Evolutionary conservation across 2,329 filamentous ascomycete genomes (phyloP).

Genomic region (Coleophoma crateriformis): DNA sequence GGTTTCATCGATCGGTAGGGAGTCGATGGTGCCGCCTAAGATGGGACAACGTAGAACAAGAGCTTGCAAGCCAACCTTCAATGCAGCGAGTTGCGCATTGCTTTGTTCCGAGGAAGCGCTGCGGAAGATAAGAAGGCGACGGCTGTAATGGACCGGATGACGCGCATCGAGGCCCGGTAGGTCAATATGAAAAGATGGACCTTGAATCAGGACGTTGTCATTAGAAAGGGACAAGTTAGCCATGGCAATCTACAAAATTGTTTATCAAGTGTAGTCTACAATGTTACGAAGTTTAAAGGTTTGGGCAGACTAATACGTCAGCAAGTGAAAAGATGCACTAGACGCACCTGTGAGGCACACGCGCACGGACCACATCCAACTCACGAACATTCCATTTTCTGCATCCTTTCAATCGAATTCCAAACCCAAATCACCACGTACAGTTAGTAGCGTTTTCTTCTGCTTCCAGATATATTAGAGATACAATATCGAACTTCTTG

Average conservation of each 20-base stretch:
- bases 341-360: too few species aligned
- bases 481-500: too few species aligned
- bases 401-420: too few species aligned
- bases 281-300: too few species aligned
- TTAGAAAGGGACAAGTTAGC: conserved; percentile 1
- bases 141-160: conserved; percentile 10
- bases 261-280: too few species aligned
- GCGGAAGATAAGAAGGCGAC: conserved; percentile 8
- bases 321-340: too few species aligned
- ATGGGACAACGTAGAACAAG: conserved; percentile 9
- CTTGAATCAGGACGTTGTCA: conserved; percentile 5
- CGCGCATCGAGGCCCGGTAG: conserved; percentile 7
- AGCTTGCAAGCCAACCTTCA: conserved; percentile 8
- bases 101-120: conserved; percentile 6
- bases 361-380: too few species aligned
- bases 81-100: conserved; percentile 6
- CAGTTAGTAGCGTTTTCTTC: too few species aligned
- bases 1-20: background rate
- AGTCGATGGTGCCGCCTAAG: conserved; percentile 6
- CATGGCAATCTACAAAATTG: background rate
- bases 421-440: too few species aligned
- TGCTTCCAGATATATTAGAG: too few species aligned
- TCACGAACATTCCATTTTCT: too few species aligned
- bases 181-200: conserved; percentile 10
- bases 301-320: too few species aligned